Conservation (phyloP, 148 eudicot species). For the Fagopyrum esculentum region DNA sequence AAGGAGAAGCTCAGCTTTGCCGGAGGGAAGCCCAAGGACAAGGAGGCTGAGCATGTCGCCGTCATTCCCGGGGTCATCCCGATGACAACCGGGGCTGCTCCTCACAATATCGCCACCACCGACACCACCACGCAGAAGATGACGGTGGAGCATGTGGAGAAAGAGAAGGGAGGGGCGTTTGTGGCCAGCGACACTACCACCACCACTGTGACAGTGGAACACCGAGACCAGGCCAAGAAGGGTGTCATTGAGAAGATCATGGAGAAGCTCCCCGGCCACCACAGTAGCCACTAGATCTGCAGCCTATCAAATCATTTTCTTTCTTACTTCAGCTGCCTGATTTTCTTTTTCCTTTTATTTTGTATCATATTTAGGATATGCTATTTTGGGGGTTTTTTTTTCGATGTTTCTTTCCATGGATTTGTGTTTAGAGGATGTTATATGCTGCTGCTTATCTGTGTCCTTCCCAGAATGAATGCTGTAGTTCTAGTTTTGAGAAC, state of each 20-base stretch:
- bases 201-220: constrained; percentile 22
- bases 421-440: too few relatives aligned
- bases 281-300: constrained; percentile 7
- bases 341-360: neutral
- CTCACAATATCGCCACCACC: neutral
- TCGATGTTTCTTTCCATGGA: too few relatives aligned
- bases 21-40: constrained; percentile 32
- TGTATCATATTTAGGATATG: neutral
- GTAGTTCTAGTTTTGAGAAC: too few relatives aligned
- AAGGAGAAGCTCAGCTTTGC: constrained; percentile 45
- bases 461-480: too few relatives aligned
- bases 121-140: constrained; percentile 8
- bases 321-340: neutral
- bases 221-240: constrained; percentile 52
- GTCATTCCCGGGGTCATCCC: constrained; percentile 15
- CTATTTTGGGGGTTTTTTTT: neutral
- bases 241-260: constrained; percentile 55
- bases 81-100: constrained; percentile 3
- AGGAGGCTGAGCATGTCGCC: constrained; percentile 12
- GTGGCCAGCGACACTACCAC: constrained; percentile 20
- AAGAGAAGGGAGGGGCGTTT: constrained; percentile 11
- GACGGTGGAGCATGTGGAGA: constrained; percentile 11
- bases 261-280: constrained; percentile 63
- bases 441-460: too few relatives aligned
- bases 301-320: neutral